phyloP scores from a whole-genome alignment of 768 basidiomycete species.

The Boletus speciosus region DNA sequence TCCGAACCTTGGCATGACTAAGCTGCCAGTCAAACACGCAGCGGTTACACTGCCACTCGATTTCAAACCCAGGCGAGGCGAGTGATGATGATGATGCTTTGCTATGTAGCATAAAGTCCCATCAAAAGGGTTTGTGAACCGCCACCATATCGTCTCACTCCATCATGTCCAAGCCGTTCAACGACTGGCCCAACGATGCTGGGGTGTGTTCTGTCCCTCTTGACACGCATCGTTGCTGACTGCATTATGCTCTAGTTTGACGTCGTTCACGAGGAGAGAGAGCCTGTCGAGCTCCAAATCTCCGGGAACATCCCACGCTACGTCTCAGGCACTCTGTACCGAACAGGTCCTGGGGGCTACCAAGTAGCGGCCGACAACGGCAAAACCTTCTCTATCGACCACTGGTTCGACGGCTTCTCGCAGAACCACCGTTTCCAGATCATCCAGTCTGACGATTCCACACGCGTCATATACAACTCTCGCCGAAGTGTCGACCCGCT shows the following conservation, averaged over 20 bases:
- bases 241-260: slow-evolving; percentile 20
- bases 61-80: too few relatives aligned
- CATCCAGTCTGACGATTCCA: slow-evolving; percentile 17
- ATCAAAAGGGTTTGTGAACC: not conserved
- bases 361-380: slow-evolving; percentile 24
- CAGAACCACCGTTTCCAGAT: slow-evolving; percentile 41
- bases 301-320: slow-evolving; percentile 33
- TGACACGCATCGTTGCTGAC: not conserved
- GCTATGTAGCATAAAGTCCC: not conserved
- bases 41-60: too few relatives aligned
- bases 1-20: too few relatives aligned
- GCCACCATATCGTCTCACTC: not conserved
- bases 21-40: too few relatives aligned
- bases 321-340: slow-evolving; percentile 35
- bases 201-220: slow-evolving; percentile 14
- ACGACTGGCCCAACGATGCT: slow-evolving; percentile 30
- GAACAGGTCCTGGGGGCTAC: slow-evolving; percentile 37
- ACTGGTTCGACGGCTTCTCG: slow-evolving; percentile 43
- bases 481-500: slow-evolving; percentile 29
- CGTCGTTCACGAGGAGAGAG: slow-evolving; percentile 25
- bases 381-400: slow-evolving; percentile 27
- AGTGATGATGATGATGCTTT: not conserved
- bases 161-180: slow-evolving; percentile 25
- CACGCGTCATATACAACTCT: slow-evolving; percentile 35
- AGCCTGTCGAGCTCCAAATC: slow-evolving; percentile 26